These are phyloP conservation scores for Fusarium mexicanum DNA, from an alignment of 2,329 filamentous ascomycete genomes.

Conservation along the genomic window DNA sequence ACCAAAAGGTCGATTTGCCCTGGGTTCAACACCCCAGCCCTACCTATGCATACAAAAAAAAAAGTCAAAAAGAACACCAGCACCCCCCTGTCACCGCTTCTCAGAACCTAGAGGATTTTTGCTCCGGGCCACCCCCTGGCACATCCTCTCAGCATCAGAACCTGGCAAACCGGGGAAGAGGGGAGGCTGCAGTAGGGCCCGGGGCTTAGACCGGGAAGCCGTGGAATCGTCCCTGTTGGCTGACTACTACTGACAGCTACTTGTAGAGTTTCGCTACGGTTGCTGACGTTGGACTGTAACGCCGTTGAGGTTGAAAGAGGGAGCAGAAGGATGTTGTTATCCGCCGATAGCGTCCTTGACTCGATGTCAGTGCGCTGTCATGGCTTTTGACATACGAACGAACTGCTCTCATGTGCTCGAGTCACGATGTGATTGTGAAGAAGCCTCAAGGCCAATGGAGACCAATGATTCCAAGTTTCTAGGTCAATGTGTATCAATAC, in stretches of 20 bases:
- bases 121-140: slow-evolving; percentile 3
- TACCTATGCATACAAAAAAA: slow-evolving; percentile 4
- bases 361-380: neutral
- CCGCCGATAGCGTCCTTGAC: neutral
- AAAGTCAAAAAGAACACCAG: neutral
- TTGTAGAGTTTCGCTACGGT: slow-evolving; percentile 4
- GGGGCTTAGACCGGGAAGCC: slow-evolving; percentile 26
- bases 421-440: neutral
- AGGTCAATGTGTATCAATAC: slow-evolving; percentile 2
- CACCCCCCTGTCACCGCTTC: slow-evolving; percentile 24
- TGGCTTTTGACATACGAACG: neutral
- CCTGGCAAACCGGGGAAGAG: slow-evolving; percentile 23
- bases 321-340: neutral
- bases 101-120: slow-evolving; percentile 11
- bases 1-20: neutral
- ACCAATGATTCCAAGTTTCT: neutral
- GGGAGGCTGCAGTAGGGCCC: slow-evolving; percentile 32
- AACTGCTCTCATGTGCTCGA: neutral
- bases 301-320: slow-evolving; percentile 3
- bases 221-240: slow-evolving; percentile 34
- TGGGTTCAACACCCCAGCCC: slow-evolving; percentile 1
- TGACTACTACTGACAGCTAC: slow-evolving; percentile 1
- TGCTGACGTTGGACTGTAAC: slow-evolving; percentile 30
- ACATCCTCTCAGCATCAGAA: neutral
- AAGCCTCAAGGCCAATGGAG: neutral